A percentile compares a stretch with the other conserved stretches of the same genome.
Conservation (phyloP, 2,329 filamentous ascomycete genomes). For the Monosporascus sp. region DNA sequence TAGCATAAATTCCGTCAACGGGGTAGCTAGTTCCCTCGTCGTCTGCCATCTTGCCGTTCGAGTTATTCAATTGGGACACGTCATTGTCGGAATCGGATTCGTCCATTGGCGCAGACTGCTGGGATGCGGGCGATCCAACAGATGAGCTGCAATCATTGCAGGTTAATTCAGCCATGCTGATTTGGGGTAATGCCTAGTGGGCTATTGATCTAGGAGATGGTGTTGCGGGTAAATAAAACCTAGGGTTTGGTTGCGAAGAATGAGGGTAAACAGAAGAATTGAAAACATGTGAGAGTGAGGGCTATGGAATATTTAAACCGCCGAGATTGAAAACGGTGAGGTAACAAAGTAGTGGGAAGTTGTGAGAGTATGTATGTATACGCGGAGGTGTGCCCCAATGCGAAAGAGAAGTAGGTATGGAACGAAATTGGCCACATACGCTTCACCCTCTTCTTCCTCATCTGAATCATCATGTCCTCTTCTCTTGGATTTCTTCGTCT, state of each 20-base stretch:
- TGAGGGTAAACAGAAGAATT: too few relatives aligned
- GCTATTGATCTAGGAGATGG: background rate
- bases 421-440: constrained; percentile 53
- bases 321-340: background rate
- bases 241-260: background rate
- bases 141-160: constrained; percentile 53
- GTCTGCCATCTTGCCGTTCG: constrained; percentile 30
- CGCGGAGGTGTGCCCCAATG: constrained; percentile 2
- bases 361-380: constrained; percentile 1
- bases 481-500: constrained; percentile 40
- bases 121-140: constrained; percentile 65
- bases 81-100: constrained; percentile 66
- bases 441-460: constrained; percentile 71
- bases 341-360: background rate
- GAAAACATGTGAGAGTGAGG: too few relatives aligned
- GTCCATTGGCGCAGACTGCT: constrained; percentile 83
- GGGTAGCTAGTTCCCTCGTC: constrained; percentile 65
- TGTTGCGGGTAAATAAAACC: background rate
- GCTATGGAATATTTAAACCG: too few relatives aligned
- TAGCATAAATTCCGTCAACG: constrained; percentile 80
- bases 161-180: constrained; percentile 7
- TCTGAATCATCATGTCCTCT: constrained; percentile 57
- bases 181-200: background rate
- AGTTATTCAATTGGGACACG: constrained; percentile 35
- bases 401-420: constrained; percentile 4